phyloP scores from a whole-genome alignment of 441 rosid genomes.

The Hura crepitans region DNA sequence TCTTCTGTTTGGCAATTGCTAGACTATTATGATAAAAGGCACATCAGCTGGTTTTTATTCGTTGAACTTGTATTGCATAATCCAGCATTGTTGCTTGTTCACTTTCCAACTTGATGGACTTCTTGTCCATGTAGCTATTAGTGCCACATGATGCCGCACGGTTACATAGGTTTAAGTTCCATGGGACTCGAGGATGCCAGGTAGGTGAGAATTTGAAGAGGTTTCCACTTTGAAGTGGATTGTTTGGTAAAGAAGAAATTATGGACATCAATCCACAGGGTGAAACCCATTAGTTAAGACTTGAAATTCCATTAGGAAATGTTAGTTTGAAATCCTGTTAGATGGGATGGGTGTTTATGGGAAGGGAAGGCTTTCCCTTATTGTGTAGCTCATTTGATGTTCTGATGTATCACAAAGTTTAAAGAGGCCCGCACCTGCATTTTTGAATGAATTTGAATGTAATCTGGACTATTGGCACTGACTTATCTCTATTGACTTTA shows the following conservation, averaged over 20 bases:
- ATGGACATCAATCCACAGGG: background rate
- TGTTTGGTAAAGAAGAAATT: background rate
- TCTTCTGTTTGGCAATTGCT: conserved; percentile 16
- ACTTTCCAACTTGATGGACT: background rate
- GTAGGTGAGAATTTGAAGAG: conserved; percentile 7
- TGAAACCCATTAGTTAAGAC: background rate
- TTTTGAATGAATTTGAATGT: conserved; percentile 2
- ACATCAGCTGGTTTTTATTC: background rate
- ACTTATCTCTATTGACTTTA: conserved; percentile 21
- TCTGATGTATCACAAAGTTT: background rate
- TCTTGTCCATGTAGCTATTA: background rate
- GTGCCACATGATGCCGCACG: background rate
- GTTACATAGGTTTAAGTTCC: background rate
- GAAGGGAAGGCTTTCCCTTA: background rate
- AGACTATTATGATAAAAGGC: background rate
- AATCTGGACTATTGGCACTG: conserved; percentile 9
- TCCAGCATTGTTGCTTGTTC: background rate
- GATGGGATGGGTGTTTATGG: background rate
- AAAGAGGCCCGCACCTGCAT: background rate
- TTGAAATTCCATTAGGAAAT: background rate
- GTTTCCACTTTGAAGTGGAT: background rate
- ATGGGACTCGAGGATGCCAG: background rate
- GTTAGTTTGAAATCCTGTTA: background rate
- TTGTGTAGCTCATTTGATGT: background rate
- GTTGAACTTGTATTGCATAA: background rate